Base-by-base conservation (phyloP, 331 rosid species). In the Quercus phellos region DNA sequence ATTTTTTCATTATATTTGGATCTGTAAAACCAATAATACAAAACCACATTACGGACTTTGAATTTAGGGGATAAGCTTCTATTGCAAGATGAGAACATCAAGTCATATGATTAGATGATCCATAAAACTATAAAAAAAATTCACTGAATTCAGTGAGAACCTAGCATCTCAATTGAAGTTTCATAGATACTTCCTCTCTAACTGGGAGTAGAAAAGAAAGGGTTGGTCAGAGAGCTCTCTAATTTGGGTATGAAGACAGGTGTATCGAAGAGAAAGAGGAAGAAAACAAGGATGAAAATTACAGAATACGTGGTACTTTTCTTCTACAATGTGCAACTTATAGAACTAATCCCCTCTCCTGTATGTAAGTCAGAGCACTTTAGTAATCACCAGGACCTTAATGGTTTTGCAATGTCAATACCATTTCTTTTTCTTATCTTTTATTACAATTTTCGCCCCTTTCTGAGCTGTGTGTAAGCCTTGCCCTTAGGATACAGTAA, bases 1-100 rank as follows among this genome's bases (percentile, higher is more conserved):
- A 87, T 72, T 91, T 95, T 82, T 88, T 95, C 99, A 95, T 95
- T 73, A 95, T 88, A 79, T 88, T 83, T 27, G 99, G 98, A 91
- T 93, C 99, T 95, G 92, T 35, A 73, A 77, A 63, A 76, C 55
- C 26, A 60, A 56, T 24, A 64, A 35, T 4, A 73, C 21, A 38
- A 60, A 19, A 27, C 21, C 32, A 21, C 58, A 5, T 60, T 53
- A 71, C 18, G 7, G 3, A 4, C 10, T 30, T 21, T 6, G 22
- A 14, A 4, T 8, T 5, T 24, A 60, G 6, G 14, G 38, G 73
- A 71, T 29, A 77, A 30, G 26, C n/a, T 77, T 56, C 18, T 27
- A 9, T 24, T 9, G 30, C 60, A 72, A 35, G 53, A 71, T 70
- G 68, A 34, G 51, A 73, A 42, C 63, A 68, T 26, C 56, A 46